Evolutionary conservation across 148 eudicot species (phyloP), one percentile per base, ranked within the genome.

Genomic region (Chenopodium berlandieri): DNA sequence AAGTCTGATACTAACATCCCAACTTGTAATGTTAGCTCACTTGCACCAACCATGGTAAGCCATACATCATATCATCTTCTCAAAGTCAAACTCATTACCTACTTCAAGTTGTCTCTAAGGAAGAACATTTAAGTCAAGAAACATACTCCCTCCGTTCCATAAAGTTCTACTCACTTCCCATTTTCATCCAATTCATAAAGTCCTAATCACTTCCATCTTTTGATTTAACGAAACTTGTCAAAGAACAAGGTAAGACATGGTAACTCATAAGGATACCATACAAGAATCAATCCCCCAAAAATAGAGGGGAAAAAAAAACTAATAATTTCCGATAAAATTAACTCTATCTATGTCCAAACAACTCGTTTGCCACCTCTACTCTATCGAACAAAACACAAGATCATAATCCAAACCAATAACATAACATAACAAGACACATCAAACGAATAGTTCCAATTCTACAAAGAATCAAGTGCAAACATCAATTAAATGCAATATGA

Each of bases 381-480:
- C 17, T 71, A 2, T 22, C 54, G 56, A 44, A 20, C 11, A 71
- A 22, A 73, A 46, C 50, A 73, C 32, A 40, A 73, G 30, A 40
- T 62, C 25, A n/a, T 73, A 56, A 17, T 16, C 16, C 60, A 54
- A 13, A 73, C 27, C 25, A 7, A 11, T 8, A 23, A 73, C 44
- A 40, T 40, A 40, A 40, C 44, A 40, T 40, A 40, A 40, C 7
- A 40, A 40, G 44, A 40, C 7, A 23, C 50, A 19, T 40, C 7
- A 31, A 27, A 50, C 25, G 46, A 75, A 76, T 25, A 32, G 25
- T 40, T 19, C 32, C 14, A 71, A 37, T 71, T 37, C 75, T 27
- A n/a, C 75, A 60, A 74, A 82, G 27, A 81, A 34, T 20, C 72
- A 85, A 66, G 54, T 20, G 13, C 22, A 76, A 78, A 69, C 5